Percentiles rank a stretch among this genome's conserved stretches.
Conservation (phyloP, 345 rosid genomes). For the Hibiscus mutabilis region DNA sequence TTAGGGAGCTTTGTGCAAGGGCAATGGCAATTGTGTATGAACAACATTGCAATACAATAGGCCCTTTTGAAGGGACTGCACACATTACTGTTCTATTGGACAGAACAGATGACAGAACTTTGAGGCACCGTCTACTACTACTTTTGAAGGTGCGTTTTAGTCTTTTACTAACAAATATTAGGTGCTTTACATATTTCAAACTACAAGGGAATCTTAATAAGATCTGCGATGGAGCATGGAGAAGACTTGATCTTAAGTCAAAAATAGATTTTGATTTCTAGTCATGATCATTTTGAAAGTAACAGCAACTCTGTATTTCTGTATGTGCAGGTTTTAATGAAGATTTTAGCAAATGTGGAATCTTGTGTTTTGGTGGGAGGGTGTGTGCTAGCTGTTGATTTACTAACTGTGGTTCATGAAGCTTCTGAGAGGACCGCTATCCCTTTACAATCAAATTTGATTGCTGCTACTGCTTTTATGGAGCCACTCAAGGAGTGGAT, state of each 20-base stretch:
- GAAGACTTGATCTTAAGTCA: background rate
- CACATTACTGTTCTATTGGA: slow-evolving; percentile 93
- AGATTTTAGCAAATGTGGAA: slow-evolving; percentile 82
- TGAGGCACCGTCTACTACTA: slow-evolving; percentile 93
- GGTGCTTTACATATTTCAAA: background rate
- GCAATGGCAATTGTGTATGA: slow-evolving; percentile 98
- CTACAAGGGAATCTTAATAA: background rate
- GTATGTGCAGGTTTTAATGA: slow-evolving; percentile 77
- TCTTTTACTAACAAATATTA: background rate
- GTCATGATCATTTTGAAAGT: slow-evolving; percentile 3
- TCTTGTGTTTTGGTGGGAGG: slow-evolving; percentile 98
- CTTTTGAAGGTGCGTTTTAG: slow-evolving; percentile 67
- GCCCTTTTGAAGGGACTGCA: slow-evolving; percentile 95
- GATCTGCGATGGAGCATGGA: background rate
- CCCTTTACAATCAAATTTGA: slow-evolving; percentile 90
- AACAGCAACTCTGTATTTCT: background rate
- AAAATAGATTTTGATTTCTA: slow-evolving; percentile 1
- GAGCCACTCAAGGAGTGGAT: slow-evolving; percentile 99
- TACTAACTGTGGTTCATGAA: slow-evolving; percentile 92
- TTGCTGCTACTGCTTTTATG: slow-evolving; percentile 99
- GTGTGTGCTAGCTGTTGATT: slow-evolving; percentile 93
- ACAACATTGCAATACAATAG: slow-evolving; percentile 73
- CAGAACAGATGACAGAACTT: slow-evolving; percentile 91
- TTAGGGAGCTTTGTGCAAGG: slow-evolving; percentile 98
- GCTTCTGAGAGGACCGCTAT: slow-evolving; percentile 95